phyloP scores from a whole-genome alignment of 208 protist genomes.

The Acanthamoeba sp. region DNA sequence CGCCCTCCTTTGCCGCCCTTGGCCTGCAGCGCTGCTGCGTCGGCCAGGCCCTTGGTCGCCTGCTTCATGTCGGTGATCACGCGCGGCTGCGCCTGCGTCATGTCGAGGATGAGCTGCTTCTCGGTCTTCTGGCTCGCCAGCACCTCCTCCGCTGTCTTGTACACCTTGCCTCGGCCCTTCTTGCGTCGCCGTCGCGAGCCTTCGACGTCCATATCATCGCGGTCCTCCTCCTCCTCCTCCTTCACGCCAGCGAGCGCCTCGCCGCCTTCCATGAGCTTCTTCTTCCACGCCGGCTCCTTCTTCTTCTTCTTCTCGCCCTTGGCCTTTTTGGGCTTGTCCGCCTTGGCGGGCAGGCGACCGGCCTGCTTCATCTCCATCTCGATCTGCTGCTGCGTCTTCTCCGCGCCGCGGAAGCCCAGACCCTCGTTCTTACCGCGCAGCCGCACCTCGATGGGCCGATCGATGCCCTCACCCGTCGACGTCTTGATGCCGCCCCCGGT shows the following conservation, averaged over 20 bases:
- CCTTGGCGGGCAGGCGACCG: not conserved
- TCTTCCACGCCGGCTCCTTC: constrained; percentile 38
- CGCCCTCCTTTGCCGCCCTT: not conserved
- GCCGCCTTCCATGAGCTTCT: not conserved
- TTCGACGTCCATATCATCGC: constrained; percentile 23
- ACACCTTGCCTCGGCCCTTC: constrained; percentile 25
- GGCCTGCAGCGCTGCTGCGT: not conserved
- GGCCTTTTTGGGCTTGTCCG: not conserved
- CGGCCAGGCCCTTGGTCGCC: not conserved
- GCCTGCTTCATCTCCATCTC: constrained; percentile 59
- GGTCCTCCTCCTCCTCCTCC: not conserved
- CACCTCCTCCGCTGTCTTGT: constrained; percentile 61
- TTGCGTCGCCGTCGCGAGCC: not conserved
- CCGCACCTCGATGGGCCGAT: constrained; percentile 56
- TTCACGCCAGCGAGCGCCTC: not conserved
- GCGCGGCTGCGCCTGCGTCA: constrained; percentile 68
- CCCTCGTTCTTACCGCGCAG: constrained; percentile 60
- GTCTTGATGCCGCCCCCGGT: constrained; percentile 67
- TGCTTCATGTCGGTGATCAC: constrained; percentile 56
- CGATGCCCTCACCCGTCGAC: constrained; percentile 67
- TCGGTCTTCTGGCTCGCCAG: constrained; percentile 4
- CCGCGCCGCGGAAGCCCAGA: not conserved
- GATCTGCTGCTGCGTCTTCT: constrained; percentile 61
- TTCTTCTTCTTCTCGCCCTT: constrained; percentile 56
- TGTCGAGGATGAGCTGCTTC: constrained; percentile 68